Evolutionary conservation across 495 filamentous ascomycete species (phyloP), one percentile per base, ranked within the genome.

Genomic region (Coniosporium apollinis): DNA sequence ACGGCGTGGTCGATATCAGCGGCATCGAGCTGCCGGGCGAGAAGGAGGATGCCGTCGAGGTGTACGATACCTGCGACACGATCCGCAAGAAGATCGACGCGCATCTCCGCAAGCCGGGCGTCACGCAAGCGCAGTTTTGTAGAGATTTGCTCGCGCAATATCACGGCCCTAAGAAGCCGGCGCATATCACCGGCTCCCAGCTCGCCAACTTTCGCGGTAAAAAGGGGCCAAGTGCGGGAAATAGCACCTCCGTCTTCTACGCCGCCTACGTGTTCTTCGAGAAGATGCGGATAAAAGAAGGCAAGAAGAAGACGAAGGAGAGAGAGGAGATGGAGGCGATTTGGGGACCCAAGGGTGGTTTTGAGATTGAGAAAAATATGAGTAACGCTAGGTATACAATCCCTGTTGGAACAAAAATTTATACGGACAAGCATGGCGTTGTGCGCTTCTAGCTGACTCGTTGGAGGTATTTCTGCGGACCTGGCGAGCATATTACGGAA

Each of bases 41-140:
- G 19, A 30, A 32, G 3, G 42, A 43, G 5, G 57, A 62, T 34
- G 31, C 19, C 0, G 62, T 73, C 2, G 47, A 48, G 4, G 48
- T 73, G 13, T 70, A 50, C 46, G 67, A 74, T 38, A 64, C 64
- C 4, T 75, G 67, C 45, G 64, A 74, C 42, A 66, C 70, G 40
- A 45, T 74, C 21, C 61, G 66, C 4, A 54, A 51, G 32, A 75
- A 73, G 52, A 67, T 76, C 38, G 52, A 51, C 22, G 57, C 61
- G 0, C 57, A 71, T 30, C 56, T 76, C 3, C 49, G 51, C 20
- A 55, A 58, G 30, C 47, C 56, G 15, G 60, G 57, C 28, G 50
- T 70, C 20, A 70, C 61, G 0, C 59, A 70, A 47, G 64, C 66
- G n/a, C 48, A 52, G 29, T 67, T 76, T 49, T 52, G 56, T 34